Evolutionary conservation across 106 monocot genomes (phyloP), one percentile per base, ranked within the genome.

Genomic region (Narthecium ossifragum): DNA sequence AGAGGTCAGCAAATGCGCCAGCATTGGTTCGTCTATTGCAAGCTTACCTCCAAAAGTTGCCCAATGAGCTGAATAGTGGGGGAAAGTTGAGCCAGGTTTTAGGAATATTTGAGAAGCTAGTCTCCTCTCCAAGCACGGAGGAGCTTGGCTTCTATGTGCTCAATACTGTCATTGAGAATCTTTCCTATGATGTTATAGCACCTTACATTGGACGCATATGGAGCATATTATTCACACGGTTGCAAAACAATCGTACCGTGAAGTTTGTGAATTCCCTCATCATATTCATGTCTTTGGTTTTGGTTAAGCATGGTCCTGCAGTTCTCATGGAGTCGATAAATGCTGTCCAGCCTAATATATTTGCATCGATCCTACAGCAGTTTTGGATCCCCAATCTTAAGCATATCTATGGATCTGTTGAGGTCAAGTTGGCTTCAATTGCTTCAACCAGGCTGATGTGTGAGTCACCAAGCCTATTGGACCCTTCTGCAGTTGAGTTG

Each of bases 81-180:
- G 91, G 76, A 26, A 87, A 84, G 28, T 56, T 98, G 63, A 60
- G 51, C 17, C 80, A 85, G 50, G 87, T 98, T 8, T 73, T 98
- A 57, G 78, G 70, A 2, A 98, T 98, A 65, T 91, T 79, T 69
- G 62, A 70, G 15, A 69, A 58, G 45, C 79, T 98, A 45, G 23
- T 98, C 12, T 60, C 61, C 2, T 20, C 33, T 24, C 27, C 76
- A 2, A 78, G 60, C 34, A 91, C 84, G 2, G 91, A 91, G 62
- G 81, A 84, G 6, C 66, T 79, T 22, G 91, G 87, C 13, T 98
- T 98, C 64, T 98, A 71, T 70, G 79, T 98, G 61, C 73, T 98
- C 8, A 98, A 98, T 63, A 98, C 98, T 55, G 72, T 98, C 68
- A 73, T 87, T 24, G 98, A 98, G 74, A 98, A 85, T 53, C 78